Conservation (phyloP, 2,329 filamentous ascomycete genomes). For the Penicillium vulpinum region DNA sequence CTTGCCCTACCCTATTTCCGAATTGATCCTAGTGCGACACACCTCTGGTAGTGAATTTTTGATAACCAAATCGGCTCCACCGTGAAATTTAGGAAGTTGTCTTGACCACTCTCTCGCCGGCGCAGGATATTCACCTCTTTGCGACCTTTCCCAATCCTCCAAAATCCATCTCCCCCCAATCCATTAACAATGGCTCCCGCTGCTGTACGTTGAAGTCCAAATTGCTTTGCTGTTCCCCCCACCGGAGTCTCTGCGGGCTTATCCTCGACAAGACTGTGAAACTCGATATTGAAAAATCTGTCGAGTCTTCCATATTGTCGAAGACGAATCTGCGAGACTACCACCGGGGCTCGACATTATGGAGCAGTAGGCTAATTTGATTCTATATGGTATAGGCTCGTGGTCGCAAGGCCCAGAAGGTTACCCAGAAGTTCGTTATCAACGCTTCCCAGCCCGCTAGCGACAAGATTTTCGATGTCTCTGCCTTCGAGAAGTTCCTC, state of each 20-base stretch:
- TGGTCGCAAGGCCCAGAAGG: conserved; percentile 51
- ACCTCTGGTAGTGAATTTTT: conserved; percentile 24
- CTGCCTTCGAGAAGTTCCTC: conserved; percentile 99
- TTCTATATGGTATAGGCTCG: conserved; percentile 50
- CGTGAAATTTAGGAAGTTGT: conserved; percentile 27
- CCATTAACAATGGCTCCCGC: conserved; percentile 76
- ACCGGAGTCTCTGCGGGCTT: conserved; percentile 23
- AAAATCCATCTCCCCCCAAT: conserved; percentile 33
- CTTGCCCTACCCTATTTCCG: conserved; percentile 2
- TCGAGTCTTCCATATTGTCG: conserved; percentile 1
- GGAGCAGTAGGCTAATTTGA: conserved; percentile 94
- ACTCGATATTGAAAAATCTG: conserved; percentile 28
- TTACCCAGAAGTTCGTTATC: conserved; percentile 80
- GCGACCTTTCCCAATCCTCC: conserved; percentile 54
- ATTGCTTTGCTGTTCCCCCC: conserved; percentile 93
- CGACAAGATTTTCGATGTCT: conserved; percentile 99
- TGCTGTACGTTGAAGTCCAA: conserved; percentile 71
- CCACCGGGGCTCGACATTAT: conserved; percentile 31
- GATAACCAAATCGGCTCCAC: conserved; percentile 27
- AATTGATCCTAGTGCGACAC: conserved; percentile 29
- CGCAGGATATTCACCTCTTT: conserved; percentile 94
- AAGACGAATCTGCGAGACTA: conserved; percentile 6
- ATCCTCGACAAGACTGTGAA: neutral
- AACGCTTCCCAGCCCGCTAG: conserved; percentile 96
- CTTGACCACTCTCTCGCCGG: conserved; percentile 42